Percentiles rank a stretch among this genome's conserved stretches.
phyloP scores from a whole-genome alignment of 2,329 filamentous ascomycete genomes.

The Amauroascus verrucosus region DNA sequence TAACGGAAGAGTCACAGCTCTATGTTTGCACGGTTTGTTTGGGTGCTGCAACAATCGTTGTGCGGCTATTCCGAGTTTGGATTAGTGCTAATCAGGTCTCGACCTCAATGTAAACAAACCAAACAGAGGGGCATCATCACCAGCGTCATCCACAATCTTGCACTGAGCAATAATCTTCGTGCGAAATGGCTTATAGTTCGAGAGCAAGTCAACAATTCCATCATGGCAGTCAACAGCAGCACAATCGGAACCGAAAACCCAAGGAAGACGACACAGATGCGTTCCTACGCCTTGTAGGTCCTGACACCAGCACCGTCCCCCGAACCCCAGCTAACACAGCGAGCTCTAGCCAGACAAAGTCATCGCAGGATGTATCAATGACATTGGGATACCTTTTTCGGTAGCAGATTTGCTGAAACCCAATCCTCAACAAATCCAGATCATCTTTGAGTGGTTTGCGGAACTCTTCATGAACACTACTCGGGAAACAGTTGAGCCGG shows the following conservation, averaged over 20 bases:
- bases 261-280: slow-evolving; percentile 50
- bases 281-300: slow-evolving; percentile 47
- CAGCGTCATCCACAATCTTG: not conserved
- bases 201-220: slow-evolving; percentile 45
- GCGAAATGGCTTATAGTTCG: slow-evolving; percentile 41
- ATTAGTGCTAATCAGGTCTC: not conserved
- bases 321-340: not conserved
- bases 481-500: slow-evolving; percentile 83
- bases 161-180: not conserved
- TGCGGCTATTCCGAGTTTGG: slow-evolving; percentile 25
- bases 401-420: slow-evolving; percentile 84
- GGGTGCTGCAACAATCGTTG: slow-evolving; percentile 18
- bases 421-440: slow-evolving; percentile 87
- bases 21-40: slow-evolving; percentile 32
- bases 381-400: slow-evolving; percentile 85
- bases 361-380: slow-evolving; percentile 92
- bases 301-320: not conserved
- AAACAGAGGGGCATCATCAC: slow-evolving; percentile 11
- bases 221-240: slow-evolving; percentile 37
- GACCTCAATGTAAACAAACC: slow-evolving; percentile 16
- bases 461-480: slow-evolving; percentile 90
- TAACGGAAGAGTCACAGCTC: not conserved
- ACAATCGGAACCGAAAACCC: slow-evolving; percentile 40
- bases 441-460: slow-evolving; percentile 96
- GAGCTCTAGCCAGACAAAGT: slow-evolving; percentile 54